phyloP scores from a whole-genome alignment of 306 rosid genomes.

The Acmispon strigosus region DNA sequence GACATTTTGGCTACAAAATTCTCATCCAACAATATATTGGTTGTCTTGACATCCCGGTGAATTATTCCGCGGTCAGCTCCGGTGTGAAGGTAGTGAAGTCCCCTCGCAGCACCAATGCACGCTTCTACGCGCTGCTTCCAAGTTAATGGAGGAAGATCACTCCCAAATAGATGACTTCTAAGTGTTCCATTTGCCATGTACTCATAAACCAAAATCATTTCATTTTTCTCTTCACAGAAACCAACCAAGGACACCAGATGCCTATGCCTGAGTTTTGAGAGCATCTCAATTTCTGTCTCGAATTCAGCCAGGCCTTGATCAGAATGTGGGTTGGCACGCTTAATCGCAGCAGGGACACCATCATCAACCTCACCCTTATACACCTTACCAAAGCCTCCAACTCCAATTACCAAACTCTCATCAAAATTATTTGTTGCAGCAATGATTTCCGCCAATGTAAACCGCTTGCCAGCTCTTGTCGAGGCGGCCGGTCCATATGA shows the following conservation, averaged over 20 bases:
- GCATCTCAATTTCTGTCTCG: constrained; percentile 98
- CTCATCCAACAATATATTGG: constrained; percentile 78
- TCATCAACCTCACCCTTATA: constrained; percentile 77
- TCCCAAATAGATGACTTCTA: constrained; percentile 91
- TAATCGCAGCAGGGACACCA: constrained; percentile 71
- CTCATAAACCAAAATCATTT: constrained; percentile 95
- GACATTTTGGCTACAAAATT: constrained; percentile 90
- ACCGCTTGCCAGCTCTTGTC: constrained; percentile 60
- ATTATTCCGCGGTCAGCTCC: constrained; percentile 90
- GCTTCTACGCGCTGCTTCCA: constrained; percentile 90
- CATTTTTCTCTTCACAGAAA: constrained; percentile 84
- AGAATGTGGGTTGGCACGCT: constrained; percentile 87
- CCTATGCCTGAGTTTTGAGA: constrained; percentile 88
- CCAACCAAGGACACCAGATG: constrained; percentile 93
- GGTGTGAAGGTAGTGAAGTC: constrained; percentile 93
- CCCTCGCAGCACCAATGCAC: constrained; percentile 93
- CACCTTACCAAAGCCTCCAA: constrained; percentile 97
- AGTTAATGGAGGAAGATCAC: constrained; percentile 60
- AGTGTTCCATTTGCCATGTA: constrained; percentile 94
- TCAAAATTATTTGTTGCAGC: constrained; percentile 73
- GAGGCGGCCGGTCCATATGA: constrained; percentile 39
- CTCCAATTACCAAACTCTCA: constrained; percentile 77
- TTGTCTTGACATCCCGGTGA: constrained; percentile 94
- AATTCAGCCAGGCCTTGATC: constrained; percentile 89
- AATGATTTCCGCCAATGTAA: constrained; percentile 60